phyloP scores from a whole-genome alignment of 2,329 filamentous ascomycete genomes.

The Sphaerulina musiva region DNA sequence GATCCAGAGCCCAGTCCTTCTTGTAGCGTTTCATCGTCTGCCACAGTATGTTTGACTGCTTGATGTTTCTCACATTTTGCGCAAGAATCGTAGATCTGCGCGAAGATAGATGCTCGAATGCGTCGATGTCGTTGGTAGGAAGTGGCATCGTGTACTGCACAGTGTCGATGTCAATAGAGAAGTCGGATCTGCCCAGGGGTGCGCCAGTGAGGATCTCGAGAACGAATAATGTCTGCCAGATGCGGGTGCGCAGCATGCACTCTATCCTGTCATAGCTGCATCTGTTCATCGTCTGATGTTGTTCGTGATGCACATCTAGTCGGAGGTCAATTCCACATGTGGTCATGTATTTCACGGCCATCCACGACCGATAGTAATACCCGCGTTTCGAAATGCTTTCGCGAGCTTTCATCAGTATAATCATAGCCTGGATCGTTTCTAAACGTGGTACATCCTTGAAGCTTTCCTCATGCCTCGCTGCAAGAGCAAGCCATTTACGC shows the following conservation, averaged over 20 bases:
- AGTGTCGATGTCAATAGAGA: slow-evolving; percentile 65
- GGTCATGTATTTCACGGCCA: slow-evolving; percentile 84
- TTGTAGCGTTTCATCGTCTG: slow-evolving; percentile 65
- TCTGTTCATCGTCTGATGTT: slow-evolving; percentile 61
- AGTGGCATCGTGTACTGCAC: slow-evolving; percentile 66
- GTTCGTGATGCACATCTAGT: slow-evolving; percentile 76
- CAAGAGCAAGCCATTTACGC: slow-evolving; percentile 87
- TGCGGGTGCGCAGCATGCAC: slow-evolving; percentile 73
- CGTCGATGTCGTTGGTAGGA: slow-evolving; percentile 60
- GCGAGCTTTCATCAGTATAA: slow-evolving; percentile 82
- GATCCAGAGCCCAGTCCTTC: slow-evolving; percentile 81
- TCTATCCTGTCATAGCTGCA: slow-evolving; percentile 67
- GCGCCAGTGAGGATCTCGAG: slow-evolving; percentile 90
- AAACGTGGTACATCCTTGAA: slow-evolving; percentile 88
- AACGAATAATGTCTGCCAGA: slow-evolving; percentile 84
- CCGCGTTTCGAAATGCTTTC: slow-evolving; percentile 89
- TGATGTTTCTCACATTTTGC: slow-evolving; percentile 69
- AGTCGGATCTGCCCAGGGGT: slow-evolving; percentile 74
- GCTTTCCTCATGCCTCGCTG: slow-evolving; percentile 79
- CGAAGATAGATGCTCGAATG: slow-evolving; percentile 68
- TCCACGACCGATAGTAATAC: slow-evolving; percentile 97
- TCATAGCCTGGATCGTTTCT: slow-evolving; percentile 83
- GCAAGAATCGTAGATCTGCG: slow-evolving; percentile 79
- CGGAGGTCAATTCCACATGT: slow-evolving; percentile 91
- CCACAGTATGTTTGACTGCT: slow-evolving; percentile 69